phyloP scores from a whole-genome alignment of 768 basidiomycete genomes.

The Lentinula detonsa region DNA sequence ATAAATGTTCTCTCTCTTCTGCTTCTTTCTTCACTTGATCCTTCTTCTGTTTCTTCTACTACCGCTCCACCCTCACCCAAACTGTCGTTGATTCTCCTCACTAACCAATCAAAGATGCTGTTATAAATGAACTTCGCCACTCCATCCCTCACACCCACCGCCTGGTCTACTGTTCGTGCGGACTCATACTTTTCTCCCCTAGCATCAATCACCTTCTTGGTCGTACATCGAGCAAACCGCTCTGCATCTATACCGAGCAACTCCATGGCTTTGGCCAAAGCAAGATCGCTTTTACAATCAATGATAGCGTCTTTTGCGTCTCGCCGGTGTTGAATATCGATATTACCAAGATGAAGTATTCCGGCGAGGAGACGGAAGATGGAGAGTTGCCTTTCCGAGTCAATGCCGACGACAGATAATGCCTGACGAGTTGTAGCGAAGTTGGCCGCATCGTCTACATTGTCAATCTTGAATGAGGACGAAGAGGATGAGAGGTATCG shows the following conservation, averaged over 20 bases:
- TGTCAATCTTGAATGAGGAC: constrained; percentile 75
- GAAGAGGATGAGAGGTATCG: constrained; percentile 89
- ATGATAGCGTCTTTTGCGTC: constrained; percentile 68
- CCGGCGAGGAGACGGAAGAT: constrained; percentile 93
- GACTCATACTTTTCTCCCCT: constrained; percentile 84
- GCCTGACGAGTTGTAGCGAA: constrained; percentile 92
- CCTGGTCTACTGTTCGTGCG: constrained; percentile 76
- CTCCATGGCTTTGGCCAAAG: constrained; percentile 74
- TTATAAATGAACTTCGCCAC: constrained; percentile 99
- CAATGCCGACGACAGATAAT: constrained; percentile 93
- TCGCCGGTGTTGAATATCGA: constrained; percentile 78
- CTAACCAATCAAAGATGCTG: constrained; percentile 97
- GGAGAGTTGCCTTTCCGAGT: constrained; percentile 96
- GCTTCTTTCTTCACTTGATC: constrained; percentile 69
- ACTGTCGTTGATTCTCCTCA: constrained; percentile 95
- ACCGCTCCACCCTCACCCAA: constrained; percentile 26
- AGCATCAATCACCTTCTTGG: constrained; percentile 89
- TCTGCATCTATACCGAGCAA: constrained; percentile 84
- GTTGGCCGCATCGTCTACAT: constrained; percentile 95
- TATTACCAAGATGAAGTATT: constrained; percentile 93
- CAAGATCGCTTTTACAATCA: constrained; percentile 67
- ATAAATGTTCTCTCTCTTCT: constrained; percentile 88
- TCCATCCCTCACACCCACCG: constrained; percentile 89
- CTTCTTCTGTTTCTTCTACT: constrained; percentile 68
- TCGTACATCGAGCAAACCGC: constrained; percentile 63